Base-by-base conservation (phyloP, 768 basidiomycete genomes). In the Dentipellis fragilis region DNA sequence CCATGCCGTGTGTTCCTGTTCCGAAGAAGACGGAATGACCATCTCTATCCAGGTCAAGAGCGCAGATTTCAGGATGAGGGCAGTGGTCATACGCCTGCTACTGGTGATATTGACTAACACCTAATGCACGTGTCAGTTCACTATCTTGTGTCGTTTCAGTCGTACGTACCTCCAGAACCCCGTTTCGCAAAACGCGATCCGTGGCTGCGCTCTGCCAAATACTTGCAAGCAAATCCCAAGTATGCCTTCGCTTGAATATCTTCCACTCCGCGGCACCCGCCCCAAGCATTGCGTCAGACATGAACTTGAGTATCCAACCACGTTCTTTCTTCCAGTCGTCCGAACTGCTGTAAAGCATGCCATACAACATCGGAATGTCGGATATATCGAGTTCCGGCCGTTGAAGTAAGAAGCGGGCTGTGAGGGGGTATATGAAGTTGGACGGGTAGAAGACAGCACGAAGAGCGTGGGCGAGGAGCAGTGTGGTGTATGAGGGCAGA, bases 331-430 rank as follows among this genome's bases (percentile, higher is more conserved):
- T 87, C 87, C 89, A 93, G 12, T 85, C 84, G 40, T 89, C 85
- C 3, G 74, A 71, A 19, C 76, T 79, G 62, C 87, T 90, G 66
- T 92, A 96, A 3, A 97, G 73, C 83, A 95, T 85, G 10, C 75
- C 75, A 64, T 90, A 97, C 4, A 99, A 70, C 84, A 97, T 84
- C 0, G 95, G 95, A 0, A 97, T 89, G 64, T 97, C 94, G 1
- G 71, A 73, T 1, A 72, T 71, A 63, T 97, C 94, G 7, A 97
- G 71, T 54, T 83, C 78, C 0, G 92, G 85, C 1, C 95, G 82
- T 68, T 96, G 93, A 0, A 98, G 78, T 5, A 98, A 79, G 76
- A 96, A 97, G 4, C 88, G 80, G 1, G 89, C 83, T 0, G 86
- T 88, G 14, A 86, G 71, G 0, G 94, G 92, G 65, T 95, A 98